phyloP scores from a whole-genome alignment of 345 rosid genomes.

The Populus simonii region DNA sequence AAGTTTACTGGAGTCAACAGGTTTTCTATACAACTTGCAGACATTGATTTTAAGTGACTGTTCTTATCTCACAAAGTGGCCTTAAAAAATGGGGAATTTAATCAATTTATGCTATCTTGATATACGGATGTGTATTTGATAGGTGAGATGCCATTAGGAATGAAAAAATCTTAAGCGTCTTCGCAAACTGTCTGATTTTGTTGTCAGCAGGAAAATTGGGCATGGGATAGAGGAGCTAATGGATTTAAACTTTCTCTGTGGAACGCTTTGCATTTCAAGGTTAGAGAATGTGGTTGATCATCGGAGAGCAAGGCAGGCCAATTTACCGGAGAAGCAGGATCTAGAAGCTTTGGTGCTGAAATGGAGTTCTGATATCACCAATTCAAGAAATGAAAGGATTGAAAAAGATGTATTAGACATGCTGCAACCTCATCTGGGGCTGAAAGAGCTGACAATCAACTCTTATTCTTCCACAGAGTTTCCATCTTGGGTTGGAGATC shows the following conservation, averaged over 20 bases:
- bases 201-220: constrained; percentile 23
- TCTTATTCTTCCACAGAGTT: constrained; percentile 1
- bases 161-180: constrained; percentile 26
- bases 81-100: constrained; percentile 31
- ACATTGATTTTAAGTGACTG: constrained; percentile 28
- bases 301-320: constrained; percentile 5
- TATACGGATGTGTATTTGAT: constrained; percentile 14
- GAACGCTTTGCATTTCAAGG: constrained; percentile 32
- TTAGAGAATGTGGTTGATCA: constrained; percentile 1
- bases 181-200: constrained; percentile 32
- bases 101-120: constrained; percentile 37
- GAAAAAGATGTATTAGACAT: constrained; percentile 5
- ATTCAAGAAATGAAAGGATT: not conserved
- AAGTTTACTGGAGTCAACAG: constrained; percentile 1
- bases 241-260: constrained; percentile 26
- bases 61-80: constrained; percentile 23
- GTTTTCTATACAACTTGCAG: constrained; percentile 17
- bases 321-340: not conserved
- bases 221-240: constrained; percentile 30
- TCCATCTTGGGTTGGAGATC: constrained; percentile 20
- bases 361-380: not conserved
- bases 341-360: not conserved
- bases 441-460: constrained; percentile 1
- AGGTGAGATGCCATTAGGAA: constrained; percentile 37
- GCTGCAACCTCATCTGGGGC: constrained; percentile 16